These are phyloP conservation scores for Monosporozyma unispora DNA, from an alignment of 805 yeast genomes.

Conservation along the genomic window DNA sequence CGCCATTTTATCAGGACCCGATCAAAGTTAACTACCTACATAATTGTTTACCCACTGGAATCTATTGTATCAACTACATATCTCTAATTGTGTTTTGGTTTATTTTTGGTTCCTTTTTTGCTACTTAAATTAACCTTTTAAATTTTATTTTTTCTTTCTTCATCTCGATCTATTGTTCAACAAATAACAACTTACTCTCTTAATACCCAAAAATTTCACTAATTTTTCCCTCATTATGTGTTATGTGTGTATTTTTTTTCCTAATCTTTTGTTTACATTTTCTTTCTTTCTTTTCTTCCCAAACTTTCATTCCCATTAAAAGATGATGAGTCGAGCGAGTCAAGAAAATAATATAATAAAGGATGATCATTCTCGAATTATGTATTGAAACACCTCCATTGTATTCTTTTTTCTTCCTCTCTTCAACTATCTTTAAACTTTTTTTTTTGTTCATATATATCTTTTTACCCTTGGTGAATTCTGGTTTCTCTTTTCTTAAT, in stretches of 20 bases:
- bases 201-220: not conserved
- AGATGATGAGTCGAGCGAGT: not conserved
- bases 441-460: not conserved
- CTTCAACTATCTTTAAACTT: not conserved
- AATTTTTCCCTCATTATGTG: not conserved
- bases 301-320: not conserved
- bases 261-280: not conserved
- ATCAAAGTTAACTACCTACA: not conserved
- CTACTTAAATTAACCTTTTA: not conserved
- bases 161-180: not conserved
- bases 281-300: not conserved
- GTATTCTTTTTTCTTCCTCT: not conserved
- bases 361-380: not conserved
- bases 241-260: not conserved
- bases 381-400: not conserved
- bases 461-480: not conserved
- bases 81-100: not conserved
- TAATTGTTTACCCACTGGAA: not conserved
- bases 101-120: not conserved
- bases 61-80: not conserved
- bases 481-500: not conserved
- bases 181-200: not conserved
- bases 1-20: conserved; percentile 1
- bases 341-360: not conserved
- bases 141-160: not conserved